These are phyloP conservation scores for Ophiostoma ulmi DNA, from an alignment of 2,329 filamentous ascomycete species.

Conservation along the genomic window DNA sequence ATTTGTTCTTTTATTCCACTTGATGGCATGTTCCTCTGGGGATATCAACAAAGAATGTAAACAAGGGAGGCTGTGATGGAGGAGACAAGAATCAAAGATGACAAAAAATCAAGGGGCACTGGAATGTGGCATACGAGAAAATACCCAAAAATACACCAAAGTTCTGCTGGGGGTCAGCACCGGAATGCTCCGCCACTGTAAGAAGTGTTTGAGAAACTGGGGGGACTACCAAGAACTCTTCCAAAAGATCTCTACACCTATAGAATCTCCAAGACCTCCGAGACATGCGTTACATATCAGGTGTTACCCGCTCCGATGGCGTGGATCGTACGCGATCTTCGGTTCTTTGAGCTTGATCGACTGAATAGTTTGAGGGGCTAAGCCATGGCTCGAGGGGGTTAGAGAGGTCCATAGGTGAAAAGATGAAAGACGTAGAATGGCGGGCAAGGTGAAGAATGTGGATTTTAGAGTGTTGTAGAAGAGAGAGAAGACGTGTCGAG, in stretches of 20 bases:
- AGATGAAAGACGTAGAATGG: not conserved
- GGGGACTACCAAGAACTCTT: not conserved
- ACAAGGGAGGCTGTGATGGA: not conserved
- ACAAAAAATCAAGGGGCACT: not conserved
- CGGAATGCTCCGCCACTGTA: constrained; percentile 10
- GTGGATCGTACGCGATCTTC: constrained; percentile 1
- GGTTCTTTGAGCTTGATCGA: constrained; percentile 1
- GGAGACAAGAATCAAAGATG: not conserved
- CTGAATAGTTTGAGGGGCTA: not conserved
- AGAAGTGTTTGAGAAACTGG: not conserved
- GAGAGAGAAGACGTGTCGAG: constrained; percentile 1
- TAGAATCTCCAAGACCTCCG: not conserved
- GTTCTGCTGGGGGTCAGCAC: not conserved
- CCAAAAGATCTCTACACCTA: too few relatives aligned
- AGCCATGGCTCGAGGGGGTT: not conserved
- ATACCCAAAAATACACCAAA: not conserved
- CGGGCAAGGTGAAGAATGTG: not conserved
- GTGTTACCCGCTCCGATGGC: constrained; percentile 3
- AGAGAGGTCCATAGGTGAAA: not conserved
- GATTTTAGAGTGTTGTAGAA: not conserved
- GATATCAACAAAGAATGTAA: constrained; percentile 1
- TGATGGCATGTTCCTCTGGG: not conserved
- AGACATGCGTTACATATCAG: constrained; percentile 8
- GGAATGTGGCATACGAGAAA: not conserved
- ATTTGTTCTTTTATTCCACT: not conserved